Conservation (phyloP, 2,329 filamentous ascomycete species). For the Aureobasidium sp. region DNA sequence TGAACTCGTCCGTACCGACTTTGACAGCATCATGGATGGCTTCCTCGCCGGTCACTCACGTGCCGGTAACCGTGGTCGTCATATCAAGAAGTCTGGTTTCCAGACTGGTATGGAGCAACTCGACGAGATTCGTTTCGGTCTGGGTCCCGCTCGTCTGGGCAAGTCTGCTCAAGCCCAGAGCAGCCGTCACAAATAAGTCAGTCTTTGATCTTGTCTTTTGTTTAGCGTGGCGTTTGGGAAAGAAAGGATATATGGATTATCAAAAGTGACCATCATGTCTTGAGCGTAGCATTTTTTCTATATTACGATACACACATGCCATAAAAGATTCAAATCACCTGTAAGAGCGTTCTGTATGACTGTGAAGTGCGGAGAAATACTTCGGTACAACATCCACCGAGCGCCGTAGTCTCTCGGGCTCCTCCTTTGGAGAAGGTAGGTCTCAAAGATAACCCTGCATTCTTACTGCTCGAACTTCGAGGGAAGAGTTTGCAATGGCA, state of each 20-base stretch:
- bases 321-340: too few species aligned
- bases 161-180: background rate
- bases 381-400: too few species aligned
- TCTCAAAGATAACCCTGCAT: too few species aligned
- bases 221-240: conserved; percentile 1
- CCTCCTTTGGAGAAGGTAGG: too few species aligned
- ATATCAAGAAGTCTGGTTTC: conserved; percentile 70
- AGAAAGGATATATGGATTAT: background rate
- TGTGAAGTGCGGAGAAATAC: too few species aligned
- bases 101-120: conserved; percentile 79
- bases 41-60: conserved; percentile 66
- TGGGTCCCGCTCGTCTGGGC: conserved; percentile 64
- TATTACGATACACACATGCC: background rate
- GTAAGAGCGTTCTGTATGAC: too few species aligned
- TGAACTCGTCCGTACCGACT: conserved; percentile 60
- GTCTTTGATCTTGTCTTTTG: background rate
- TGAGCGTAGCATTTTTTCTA: background rate
- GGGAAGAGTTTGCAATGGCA: too few species aligned
- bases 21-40: conserved; percentile 86
- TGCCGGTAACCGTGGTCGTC: conserved; percentile 54
- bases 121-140: conserved; percentile 73
- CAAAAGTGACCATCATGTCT: background rate
- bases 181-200: background rate
- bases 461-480: too few species aligned
- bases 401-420: too few species aligned